Conservation (phyloP, 768 basidiomycete genomes). For the Leccinum olivaceopallidum region DNA sequence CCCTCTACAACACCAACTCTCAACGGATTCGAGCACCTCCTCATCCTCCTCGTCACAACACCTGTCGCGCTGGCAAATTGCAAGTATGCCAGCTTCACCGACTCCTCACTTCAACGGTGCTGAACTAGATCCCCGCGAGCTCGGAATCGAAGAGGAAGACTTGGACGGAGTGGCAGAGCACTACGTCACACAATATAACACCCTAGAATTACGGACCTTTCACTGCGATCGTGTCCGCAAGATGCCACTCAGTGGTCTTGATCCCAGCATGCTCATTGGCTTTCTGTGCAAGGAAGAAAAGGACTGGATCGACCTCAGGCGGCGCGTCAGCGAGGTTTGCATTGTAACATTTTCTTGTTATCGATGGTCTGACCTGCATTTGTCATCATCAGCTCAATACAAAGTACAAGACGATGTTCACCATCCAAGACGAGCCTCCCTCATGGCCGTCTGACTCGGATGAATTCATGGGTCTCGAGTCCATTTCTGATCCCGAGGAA, state of each 20-base stretch:
- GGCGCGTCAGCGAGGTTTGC: conserved; percentile 71
- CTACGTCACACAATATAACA: conserved; percentile 72
- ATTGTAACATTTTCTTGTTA: background rate
- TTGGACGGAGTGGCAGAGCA: conserved; percentile 55
- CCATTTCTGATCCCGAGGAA: conserved; percentile 77
- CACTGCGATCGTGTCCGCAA: conserved; percentile 97
- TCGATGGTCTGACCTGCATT: conserved; percentile 11
- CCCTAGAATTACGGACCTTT: conserved; percentile 79
- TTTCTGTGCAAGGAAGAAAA: conserved; percentile 81
- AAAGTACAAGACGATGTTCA: conserved; percentile 74
- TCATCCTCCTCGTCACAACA: conserved; percentile 36
- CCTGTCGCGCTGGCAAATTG: conserved; percentile 28
- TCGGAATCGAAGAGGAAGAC: conserved; percentile 32
- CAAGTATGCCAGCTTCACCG: conserved; percentile 24
- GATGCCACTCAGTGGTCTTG: conserved; percentile 88
- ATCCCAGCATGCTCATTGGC: conserved; percentile 97
- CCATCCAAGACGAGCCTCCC: conserved; percentile 86
- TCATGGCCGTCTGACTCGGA: conserved; percentile 77
- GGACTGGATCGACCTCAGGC: conserved; percentile 84
- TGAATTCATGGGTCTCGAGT: conserved; percentile 73
- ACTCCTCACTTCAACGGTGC: conserved; percentile 23
- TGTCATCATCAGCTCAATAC: conserved; percentile 27
- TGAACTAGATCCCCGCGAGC: conserved; percentile 41
- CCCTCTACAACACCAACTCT: conserved; percentile 65
- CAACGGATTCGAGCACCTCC: conserved; percentile 38